Evolutionary conservation across 495 filamentous ascomycete genomes (phyloP), one percentile per base, ranked within the genome.

Genomic region (Neurospora sp.): DNA sequence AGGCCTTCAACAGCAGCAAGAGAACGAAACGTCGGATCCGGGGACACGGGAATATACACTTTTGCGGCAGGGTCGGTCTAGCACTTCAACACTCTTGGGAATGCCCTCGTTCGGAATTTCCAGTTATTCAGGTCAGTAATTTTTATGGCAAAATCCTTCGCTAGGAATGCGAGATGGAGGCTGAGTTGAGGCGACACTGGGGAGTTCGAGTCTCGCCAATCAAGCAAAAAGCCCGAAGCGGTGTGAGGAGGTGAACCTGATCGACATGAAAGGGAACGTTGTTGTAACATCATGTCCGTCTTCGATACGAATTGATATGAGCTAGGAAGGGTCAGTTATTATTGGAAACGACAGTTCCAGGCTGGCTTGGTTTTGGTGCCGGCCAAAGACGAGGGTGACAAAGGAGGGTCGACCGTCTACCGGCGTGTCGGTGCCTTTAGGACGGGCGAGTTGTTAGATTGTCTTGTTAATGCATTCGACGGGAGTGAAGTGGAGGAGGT

Each of bases 1-100:
- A 61, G 53, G 53, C 22, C 53, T 35, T 61, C 53, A 31, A 12
- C 22, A 61, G 53, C 12, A 61, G 53, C 14, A 61, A 59, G 53
- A 61, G 53, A 61, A 66, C 27, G 68, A 71, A 70, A 75, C 39
- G 75, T 78, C 41, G 73, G 77, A 75, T 76, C 74, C 76, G 74
- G 78, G 71, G 42, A 73, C 73, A 78, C 77, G 70, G 76, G 71
- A 77, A 39, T 37, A 35, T 66, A 66, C 53, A 59, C 48, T 66
- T 66, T 66, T 66, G 53, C 27, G 27, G 27, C 53, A 66, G 53
- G 12, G 53, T 37, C 53, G 27, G 53, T 66, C 39, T 40, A 40
- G 39, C 11, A 12, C 39, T 40, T 40, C 39, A 5, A 40, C 41
- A 44, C 41, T 44, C 41, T 44, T 44, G 16, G 41, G 41, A 44